Evolutionary conservation across 139 green algal genomes (phyloP), one percentile per base, ranked within the genome.

Genomic region (Chlamydomonas incerta): DNA sequence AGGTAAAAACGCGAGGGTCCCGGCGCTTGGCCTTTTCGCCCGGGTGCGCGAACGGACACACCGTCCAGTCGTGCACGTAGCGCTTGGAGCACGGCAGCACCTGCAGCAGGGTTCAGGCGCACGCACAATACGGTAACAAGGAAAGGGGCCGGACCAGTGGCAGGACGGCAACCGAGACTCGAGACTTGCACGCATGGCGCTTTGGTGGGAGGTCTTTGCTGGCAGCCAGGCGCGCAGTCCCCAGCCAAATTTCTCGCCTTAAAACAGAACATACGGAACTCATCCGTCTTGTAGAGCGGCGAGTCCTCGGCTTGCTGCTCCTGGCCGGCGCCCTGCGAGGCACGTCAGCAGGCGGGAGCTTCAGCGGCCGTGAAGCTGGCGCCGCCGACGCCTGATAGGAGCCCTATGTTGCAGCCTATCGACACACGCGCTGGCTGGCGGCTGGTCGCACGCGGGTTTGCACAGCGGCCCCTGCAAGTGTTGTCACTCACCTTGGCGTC

Each of bases 1-100:
- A 99, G 11, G 83, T 88, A 86, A 94, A 93, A 0, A 91, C 37
- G 1, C 94, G 89, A 4, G 97, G 97, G 88, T 99, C 96, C 8
- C 97, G 88, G 1, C 97, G 90, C 28, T 91, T 90, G 4, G 97
- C 97, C 81, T 98, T 99, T 88, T 99, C 97, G 4, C 96, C 94
- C 17, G 94, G 94, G 77, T 99, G 97, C 17, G 97, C 93, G 82
- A 98, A 99, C 0, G 96, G 96, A 89, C 96, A 98, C 55, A 93
- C 89, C 3, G 94, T 97, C 95, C 95, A 98, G 80, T 98, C 94
- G 80, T 97, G 94, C 2, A 81, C 82, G 65, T 89, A 98, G 20
- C 92, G 88, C 71, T 96, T 96, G 72, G 88, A 93, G 86, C 95
- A 97, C 6, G 92, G 95, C 37, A 96, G 87, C 47, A 97, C 90